Conservation (phyloP, 1,284 basidiomycete genomes). For the Ustanciosporium gigantosporum region DNA sequence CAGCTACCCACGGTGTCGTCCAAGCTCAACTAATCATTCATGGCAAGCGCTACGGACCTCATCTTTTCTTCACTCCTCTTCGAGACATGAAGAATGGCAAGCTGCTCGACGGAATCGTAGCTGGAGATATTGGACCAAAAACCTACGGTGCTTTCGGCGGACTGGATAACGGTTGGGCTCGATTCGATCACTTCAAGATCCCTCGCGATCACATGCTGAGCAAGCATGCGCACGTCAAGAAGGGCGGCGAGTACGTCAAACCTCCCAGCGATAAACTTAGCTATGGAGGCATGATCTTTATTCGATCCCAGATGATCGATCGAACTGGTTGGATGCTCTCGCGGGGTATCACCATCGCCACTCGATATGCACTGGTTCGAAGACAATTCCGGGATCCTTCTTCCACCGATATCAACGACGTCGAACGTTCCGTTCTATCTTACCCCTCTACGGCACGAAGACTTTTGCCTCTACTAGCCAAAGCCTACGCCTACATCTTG, state of each 20-base stretch:
- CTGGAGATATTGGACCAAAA: constrained; percentile 73
- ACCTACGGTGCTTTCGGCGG: constrained; percentile 67
- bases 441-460: constrained; percentile 61
- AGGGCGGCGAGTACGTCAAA: constrained; percentile 70
- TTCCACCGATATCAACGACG: constrained; percentile 61
- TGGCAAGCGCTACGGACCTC: constrained; percentile 72
- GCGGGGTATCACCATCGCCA: constrained; percentile 71
- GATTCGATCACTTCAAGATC: constrained; percentile 73
- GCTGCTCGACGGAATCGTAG: constrained; percentile 69
- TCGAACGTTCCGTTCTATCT: constrained; percentile 61
- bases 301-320: constrained; percentile 67
- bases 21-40: constrained; percentile 76
- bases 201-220: constrained; percentile 76
- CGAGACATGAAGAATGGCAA: constrained; percentile 67
- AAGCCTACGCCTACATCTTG: constrained; percentile 62
- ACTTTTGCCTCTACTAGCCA: constrained; percentile 61
- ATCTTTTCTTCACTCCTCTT: constrained; percentile 71
- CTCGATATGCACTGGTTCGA: constrained; percentile 75
- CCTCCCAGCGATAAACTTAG: constrained; percentile 75
- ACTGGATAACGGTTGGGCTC: constrained; percentile 72
- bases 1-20: constrained; percentile 76
- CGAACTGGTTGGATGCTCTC: constrained; percentile 69
- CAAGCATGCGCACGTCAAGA: constrained; percentile 73
- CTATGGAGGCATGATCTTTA: constrained; percentile 69
- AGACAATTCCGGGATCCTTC: constrained; percentile 66